Conservation (phyloP, 495 filamentous ascomycete genomes). For the Hypoxylon perforatum region DNA sequence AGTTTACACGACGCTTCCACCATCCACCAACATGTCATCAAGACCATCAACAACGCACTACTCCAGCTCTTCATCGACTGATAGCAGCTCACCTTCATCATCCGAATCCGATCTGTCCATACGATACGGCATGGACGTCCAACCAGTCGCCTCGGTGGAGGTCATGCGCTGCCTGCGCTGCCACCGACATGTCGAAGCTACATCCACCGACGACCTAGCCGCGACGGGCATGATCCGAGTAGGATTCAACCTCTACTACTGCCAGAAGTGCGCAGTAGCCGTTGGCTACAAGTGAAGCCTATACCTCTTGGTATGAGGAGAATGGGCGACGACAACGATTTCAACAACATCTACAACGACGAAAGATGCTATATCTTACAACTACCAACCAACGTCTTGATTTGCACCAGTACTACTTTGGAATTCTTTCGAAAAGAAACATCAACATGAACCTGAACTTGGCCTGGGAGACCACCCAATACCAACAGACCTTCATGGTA, state of each 20-base stretch:
- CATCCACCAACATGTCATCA: constrained; percentile 49
- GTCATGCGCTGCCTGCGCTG: constrained; percentile 66
- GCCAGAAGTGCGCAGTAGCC: constrained; percentile 76
- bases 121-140: constrained; percentile 58
- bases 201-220: constrained; percentile 63
- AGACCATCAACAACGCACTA: constrained; percentile 51
- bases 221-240: constrained; percentile 72
- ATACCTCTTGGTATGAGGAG: background rate
- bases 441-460: constrained; percentile 26
- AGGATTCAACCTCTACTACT: constrained; percentile 84
- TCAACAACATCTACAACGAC: constrained; percentile 5
- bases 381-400: constrained; percentile 12
- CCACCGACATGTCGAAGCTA: constrained; percentile 64
- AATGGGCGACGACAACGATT: constrained; percentile 2
- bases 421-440: constrained; percentile 15
- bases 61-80: constrained; percentile 52
- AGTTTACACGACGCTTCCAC: constrained; percentile 16
- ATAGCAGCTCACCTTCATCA: constrained; percentile 52
- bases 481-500: constrained; percentile 27
- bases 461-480: constrained; percentile 5
- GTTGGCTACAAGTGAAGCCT: constrained; percentile 74
- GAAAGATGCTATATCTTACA: constrained; percentile 12
- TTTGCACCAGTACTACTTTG: constrained; percentile 7
- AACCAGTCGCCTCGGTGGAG: constrained; percentile 59
- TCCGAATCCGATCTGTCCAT: constrained; percentile 56